A percentile compares a stretch with the other conserved stretches of the same genome.
Evolutionary conservation across 176 grass and related monocot genomes (phyloP).

Genomic region (Oryza glaberrima): DNA sequence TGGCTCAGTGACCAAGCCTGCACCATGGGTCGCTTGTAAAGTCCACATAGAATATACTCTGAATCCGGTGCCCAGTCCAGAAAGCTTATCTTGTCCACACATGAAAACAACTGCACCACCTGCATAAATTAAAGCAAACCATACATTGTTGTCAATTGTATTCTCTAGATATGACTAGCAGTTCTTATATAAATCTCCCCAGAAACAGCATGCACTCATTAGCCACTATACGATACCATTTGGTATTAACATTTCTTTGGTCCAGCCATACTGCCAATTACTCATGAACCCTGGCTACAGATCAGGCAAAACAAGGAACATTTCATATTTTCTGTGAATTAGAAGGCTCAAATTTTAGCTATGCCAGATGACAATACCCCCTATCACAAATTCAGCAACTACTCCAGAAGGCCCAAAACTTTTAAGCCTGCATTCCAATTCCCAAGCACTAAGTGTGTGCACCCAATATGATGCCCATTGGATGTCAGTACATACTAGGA

Average conservation of each 20-base stretch:
- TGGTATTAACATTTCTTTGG: slow-evolving; percentile 10
- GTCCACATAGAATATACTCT: slow-evolving; percentile 86
- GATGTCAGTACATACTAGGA: neutral
- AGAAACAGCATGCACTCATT: neutral
- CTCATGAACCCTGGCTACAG: neutral
- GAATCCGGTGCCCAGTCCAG: slow-evolving; percentile 96
- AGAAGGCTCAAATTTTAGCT: slow-evolving; percentile 21
- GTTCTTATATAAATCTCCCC: slow-evolving; percentile 25
- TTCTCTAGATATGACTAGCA: slow-evolving; percentile 3
- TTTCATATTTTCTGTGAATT: neutral
- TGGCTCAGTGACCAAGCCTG: slow-evolving; percentile 92
- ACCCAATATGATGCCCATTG: neutral
- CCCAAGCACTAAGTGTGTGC: neutral
- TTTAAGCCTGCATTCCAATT: slow-evolving; percentile 29
- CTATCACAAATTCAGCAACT: slow-evolving; percentile 32
- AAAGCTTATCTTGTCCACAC: slow-evolving; percentile 93
- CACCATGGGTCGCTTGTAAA: slow-evolving; percentile 93
- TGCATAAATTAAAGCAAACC: slow-evolving; percentile 43
- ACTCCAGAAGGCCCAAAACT: neutral
- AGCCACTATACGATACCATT: neutral
- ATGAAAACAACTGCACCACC: slow-evolving; percentile 93
- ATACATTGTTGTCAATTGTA: slow-evolving; percentile 7
- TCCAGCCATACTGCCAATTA: neutral
- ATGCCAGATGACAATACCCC: neutral
- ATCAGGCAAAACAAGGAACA: slow-evolving; percentile 11